Evolutionary conservation across 768 basidiomycete species (phyloP).

Genomic region (Panaeolus cyanescens): DNA sequence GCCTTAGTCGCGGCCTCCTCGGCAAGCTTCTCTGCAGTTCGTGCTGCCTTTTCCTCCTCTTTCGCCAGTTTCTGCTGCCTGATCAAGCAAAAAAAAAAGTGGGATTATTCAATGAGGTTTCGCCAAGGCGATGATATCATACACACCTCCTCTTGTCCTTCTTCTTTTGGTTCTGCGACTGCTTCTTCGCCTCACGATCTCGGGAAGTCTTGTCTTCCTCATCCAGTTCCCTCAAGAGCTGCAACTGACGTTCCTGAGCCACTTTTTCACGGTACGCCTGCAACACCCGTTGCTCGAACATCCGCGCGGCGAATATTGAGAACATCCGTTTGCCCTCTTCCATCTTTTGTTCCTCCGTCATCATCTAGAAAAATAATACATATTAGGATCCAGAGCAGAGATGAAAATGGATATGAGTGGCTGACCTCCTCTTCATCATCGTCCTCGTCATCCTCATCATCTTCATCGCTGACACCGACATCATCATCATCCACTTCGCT

Average conservation of each 20-base stretch:
- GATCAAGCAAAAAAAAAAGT: constrained; percentile 8
- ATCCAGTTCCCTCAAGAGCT: constrained; percentile 91
- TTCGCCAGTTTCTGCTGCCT: constrained; percentile 93
- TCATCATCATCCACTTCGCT: constrained; percentile 65
- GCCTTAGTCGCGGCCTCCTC: constrained; percentile 81
- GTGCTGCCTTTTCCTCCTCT: constrained; percentile 85
- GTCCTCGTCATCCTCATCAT: constrained; percentile 66
- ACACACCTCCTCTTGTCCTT: constrained; percentile 90
- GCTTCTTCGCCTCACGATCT: constrained; percentile 92
- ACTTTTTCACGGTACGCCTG: constrained; percentile 97
- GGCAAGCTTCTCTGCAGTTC: constrained; percentile 83
- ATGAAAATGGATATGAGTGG: constrained; percentile 12
- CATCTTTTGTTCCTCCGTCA: constrained; percentile 98
- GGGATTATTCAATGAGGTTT: constrained; percentile 7
- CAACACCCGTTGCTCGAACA: constrained; percentile 98
- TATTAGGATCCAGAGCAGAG: constrained; percentile 12
- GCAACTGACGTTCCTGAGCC: constrained; percentile 92
- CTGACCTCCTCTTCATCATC: constrained; percentile 65
- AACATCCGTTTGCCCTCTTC: constrained; percentile 99
- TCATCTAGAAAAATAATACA: constrained; percentile 42
- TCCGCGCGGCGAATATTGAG: constrained; percentile 97
- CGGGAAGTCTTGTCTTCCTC: constrained; percentile 88
- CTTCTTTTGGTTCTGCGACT: constrained; percentile 98
- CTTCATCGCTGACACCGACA: constrained; percentile 60
- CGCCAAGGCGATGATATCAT: constrained; percentile 5